Conservation (phyloP, 2,329 filamentous ascomycete species). For the Monosporascus sp. region DNA sequence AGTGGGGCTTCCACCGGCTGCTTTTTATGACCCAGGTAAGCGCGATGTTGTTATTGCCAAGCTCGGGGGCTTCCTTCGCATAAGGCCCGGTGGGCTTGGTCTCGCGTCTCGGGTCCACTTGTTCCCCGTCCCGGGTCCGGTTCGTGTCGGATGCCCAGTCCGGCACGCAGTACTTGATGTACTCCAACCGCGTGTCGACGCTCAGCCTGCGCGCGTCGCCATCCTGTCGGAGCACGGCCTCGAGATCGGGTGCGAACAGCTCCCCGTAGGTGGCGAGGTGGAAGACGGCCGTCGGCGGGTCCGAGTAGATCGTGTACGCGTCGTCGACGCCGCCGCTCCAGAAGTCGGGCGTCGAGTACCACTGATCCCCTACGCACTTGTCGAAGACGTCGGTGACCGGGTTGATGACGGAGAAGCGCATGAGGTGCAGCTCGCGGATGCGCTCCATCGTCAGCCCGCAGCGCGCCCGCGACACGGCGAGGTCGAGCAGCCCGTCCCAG, state of each 20-base stretch:
- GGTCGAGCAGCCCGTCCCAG: conserved; percentile 9
- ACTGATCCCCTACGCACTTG: conserved; percentile 3
- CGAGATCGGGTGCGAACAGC: conserved; percentile 14
- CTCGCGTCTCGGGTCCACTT: conserved; percentile 24
- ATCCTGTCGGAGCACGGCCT: conserved; percentile 3
- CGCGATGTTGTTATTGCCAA: neutral
- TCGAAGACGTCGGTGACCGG: conserved; percentile 9
- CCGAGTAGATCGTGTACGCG: conserved; percentile 5
- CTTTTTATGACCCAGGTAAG: conserved; percentile 5
- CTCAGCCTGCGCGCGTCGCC: neutral
- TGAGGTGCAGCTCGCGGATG: conserved; percentile 9
- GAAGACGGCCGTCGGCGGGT: conserved; percentile 3
- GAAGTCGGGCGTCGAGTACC: neutral
- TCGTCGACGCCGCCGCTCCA: conserved; percentile 3
- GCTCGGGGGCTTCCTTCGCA: neutral
- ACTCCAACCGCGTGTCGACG: conserved; percentile 11
- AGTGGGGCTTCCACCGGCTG: conserved; percentile 2
- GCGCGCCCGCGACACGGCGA: conserved; percentile 7
- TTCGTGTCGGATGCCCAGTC: neutral
- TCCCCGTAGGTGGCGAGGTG: conserved; percentile 14
- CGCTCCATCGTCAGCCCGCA: conserved; percentile 11
- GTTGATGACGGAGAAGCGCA: conserved; percentile 11
- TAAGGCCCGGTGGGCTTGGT: neutral
- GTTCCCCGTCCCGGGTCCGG: neutral
- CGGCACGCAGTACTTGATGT: conserved; percentile 12